Conservation (phyloP, 2,329 filamentous ascomycete genomes). For the Ophidiomyces ophidiicola region DNA sequence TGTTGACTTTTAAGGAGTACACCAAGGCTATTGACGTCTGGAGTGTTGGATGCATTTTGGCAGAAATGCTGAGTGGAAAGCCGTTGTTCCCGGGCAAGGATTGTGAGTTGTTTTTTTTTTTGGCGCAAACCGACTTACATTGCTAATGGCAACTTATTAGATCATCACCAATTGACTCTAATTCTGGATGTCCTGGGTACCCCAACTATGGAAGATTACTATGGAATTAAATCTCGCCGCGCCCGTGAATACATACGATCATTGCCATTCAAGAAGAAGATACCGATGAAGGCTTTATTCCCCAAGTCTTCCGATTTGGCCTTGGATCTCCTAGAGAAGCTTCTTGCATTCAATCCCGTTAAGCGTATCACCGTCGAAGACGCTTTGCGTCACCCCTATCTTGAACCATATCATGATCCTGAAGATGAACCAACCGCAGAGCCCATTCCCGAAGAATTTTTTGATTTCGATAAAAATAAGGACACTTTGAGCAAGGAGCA, state of each 20-base stretch:
- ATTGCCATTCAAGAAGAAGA: conserved; percentile 99
- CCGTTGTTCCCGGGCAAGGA: conserved; percentile 97
- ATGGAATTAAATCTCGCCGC: conserved; percentile 96
- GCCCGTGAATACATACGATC: conserved; percentile 97
- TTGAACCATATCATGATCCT: conserved; percentile 97
- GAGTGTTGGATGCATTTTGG: conserved; percentile 96
- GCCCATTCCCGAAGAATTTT: conserved; percentile 96
- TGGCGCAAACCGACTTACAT: conserved; percentile 1
- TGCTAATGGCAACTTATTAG: conserved; percentile 37
- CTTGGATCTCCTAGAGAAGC: conserved; percentile 84
- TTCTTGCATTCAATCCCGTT: conserved; percentile 93
- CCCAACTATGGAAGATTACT: conserved; percentile 99
- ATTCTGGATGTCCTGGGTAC: conserved; percentile 96
- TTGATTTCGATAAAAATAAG: conserved; percentile 99
- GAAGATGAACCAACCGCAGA: conserved; percentile 95
- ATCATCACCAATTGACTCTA: conserved; percentile 94
- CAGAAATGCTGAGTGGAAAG: conserved; percentile 98
- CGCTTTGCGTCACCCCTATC: conserved; percentile 90
- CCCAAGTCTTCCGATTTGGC: conserved; percentile 98
- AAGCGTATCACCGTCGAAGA: conserved; percentile 98
- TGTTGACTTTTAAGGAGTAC: conserved; percentile 99
- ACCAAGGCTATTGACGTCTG: conserved; percentile 99
- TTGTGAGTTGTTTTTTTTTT: conserved; percentile 48
- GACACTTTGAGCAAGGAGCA: conserved; percentile 97
- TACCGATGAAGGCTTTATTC: conserved; percentile 92